phyloP scores from a whole-genome alignment of 192 early-diverging fungal species.

The Podila horticola region DNA sequence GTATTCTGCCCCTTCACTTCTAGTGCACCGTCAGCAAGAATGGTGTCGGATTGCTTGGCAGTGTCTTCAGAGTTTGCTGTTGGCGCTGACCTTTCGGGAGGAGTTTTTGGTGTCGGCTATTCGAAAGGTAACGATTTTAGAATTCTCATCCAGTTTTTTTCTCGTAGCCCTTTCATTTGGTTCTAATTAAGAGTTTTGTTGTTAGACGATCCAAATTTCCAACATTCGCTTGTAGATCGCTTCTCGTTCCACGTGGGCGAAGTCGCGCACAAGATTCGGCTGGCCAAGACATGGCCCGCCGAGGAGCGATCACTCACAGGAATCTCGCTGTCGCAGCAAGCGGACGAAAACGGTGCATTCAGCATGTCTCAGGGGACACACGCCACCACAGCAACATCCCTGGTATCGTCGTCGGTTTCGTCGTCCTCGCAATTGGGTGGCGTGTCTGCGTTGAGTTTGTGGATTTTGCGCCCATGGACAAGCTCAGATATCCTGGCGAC shows the following conservation, averaged over 20 bases:
- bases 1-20: background rate
- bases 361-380: background rate
- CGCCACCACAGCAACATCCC: too few species aligned
- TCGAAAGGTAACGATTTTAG: slow-evolving; percentile 25
- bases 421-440: background rate
- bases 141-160: too few species aligned
- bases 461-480: background rate
- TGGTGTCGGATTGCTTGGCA: slow-evolving; percentile 39
- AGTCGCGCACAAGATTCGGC: slow-evolving; percentile 22
- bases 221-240: slow-evolving; percentile 28
- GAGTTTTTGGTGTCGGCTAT: slow-evolving; percentile 45
- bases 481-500: background rate
- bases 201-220: slow-evolving; percentile 19
- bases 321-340: slow-evolving; percentile 6
- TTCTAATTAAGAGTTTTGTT: too few species aligned
- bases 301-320: slow-evolving; percentile 30
- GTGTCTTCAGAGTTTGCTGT: slow-evolving; percentile 35
- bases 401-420: background rate
- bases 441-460: background rate
- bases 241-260: slow-evolving; percentile 46
- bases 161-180: too few species aligned
- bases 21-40: slow-evolving; percentile 16
- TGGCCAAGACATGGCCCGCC: slow-evolving; percentile 27
- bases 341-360: too few species aligned
- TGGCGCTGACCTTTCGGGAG: slow-evolving; percentile 26